Percentiles rank a stretch among this genome's conserved stretches.
Conservation (phyloP, 306 rosid species). For the Prinsepia uniflora region DNA sequence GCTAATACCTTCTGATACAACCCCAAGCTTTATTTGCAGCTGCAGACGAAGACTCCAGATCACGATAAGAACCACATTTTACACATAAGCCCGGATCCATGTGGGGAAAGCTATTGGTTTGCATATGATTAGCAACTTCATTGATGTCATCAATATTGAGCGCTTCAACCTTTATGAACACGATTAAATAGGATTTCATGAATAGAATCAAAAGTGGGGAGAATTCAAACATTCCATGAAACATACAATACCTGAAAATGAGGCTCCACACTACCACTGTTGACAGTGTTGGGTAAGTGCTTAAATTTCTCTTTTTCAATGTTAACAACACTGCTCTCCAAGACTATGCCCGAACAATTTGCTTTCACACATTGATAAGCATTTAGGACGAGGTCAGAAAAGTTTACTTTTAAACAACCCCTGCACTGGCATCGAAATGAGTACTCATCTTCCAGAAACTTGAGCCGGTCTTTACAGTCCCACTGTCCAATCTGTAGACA, state of each 20-base stretch:
- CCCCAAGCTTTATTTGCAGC: constrained; percentile 48
- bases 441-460: constrained; percentile 68
- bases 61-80: constrained; percentile 64
- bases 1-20: constrained; percentile 44
- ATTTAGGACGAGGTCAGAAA: constrained; percentile 60
- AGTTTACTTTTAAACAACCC: constrained; percentile 61
- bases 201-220: neutral
- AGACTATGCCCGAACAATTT: constrained; percentile 64
- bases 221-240: constrained; percentile 3
- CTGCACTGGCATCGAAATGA: constrained; percentile 63
- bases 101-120: constrained; percentile 29
- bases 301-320: constrained; percentile 49
- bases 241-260: constrained; percentile 32
- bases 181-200: neutral
- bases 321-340: constrained; percentile 52
- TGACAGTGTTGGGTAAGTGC: constrained; percentile 17
- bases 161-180: constrained; percentile 34
- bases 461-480: constrained; percentile 66
- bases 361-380: constrained; percentile 61
- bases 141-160: constrained; percentile 32
- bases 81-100: constrained; percentile 57
- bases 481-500: constrained; percentile 78
- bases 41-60: constrained; percentile 47
- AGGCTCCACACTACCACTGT: constrained; percentile 31
- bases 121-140: constrained; percentile 28